Evolutionary conservation across 208 protist genomes (phyloP).

Genomic region (Herpetomonas tarakana): DNA sequence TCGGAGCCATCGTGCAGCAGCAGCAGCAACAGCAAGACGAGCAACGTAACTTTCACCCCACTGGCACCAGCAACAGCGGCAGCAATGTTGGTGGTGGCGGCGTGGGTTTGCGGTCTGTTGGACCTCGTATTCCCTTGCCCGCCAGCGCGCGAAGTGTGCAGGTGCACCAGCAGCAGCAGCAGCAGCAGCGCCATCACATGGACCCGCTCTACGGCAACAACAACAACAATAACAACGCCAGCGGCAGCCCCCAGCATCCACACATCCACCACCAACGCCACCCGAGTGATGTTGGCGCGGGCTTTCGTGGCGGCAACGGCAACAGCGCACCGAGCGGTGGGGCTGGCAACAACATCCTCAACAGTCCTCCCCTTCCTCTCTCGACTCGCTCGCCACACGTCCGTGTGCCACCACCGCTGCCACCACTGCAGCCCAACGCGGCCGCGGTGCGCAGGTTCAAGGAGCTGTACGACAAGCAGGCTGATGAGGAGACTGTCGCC

Average conservation of each 20-base stretch:
- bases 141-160: not conserved
- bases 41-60: no score
- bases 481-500: slow-evolving; percentile 25
- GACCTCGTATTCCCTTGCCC: not conserved
- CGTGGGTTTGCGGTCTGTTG: no score
- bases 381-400: no score
- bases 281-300: not conserved
- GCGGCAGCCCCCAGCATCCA: not conserved
- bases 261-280: not conserved
- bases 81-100: no score
- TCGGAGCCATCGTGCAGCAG: no score
- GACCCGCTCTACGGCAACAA: slow-evolving; percentile 8
- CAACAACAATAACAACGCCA: not conserved
- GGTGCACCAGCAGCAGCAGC: slow-evolving; percentile 12
- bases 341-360: no score
- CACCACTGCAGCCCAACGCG: slow-evolving; percentile 19
- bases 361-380: no score
- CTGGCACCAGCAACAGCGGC: no score
- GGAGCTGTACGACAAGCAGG: slow-evolving; percentile 51
- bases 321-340: no score
- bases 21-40: no score
- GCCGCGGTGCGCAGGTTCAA: slow-evolving; percentile 41
- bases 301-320: not conserved
- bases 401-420: no score
- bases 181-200: slow-evolving; percentile 9